A percentile compares a stretch with the other conserved stretches of the same genome.
These are phyloP conservation scores for Rehmannia glutinosa DNA, from an alignment of 257 asterid species.

Conservation along the genomic window DNA sequence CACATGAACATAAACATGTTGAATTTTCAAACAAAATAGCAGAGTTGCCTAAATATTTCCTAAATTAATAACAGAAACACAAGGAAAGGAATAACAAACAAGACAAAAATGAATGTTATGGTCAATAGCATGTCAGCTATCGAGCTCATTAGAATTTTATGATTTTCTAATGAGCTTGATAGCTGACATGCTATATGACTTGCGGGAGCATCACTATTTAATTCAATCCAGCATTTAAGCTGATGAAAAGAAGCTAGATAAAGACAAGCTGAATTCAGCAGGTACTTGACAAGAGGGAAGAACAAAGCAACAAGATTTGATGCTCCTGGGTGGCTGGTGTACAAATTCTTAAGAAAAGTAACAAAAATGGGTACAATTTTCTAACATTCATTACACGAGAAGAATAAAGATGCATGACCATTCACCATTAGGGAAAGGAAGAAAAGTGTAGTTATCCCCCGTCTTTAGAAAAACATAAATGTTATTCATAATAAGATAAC, in stretches of 20 bases:
- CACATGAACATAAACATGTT: constrained; percentile 8
- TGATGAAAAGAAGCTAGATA: too few species aligned
- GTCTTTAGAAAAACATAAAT: neutral
- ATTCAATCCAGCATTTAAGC: too few species aligned
- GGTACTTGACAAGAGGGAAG: neutral
- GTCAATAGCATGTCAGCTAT: too few species aligned
- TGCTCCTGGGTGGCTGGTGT: too few species aligned
- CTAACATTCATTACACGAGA: constrained; percentile 3
- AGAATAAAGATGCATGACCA: neutral
- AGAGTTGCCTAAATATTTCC: neutral
- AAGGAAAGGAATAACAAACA: neutral
- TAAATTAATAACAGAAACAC: neutral
- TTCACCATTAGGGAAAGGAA: neutral
- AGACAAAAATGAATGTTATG: neutral
- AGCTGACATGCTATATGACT: constrained; percentile 1
- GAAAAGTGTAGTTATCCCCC: neutral
- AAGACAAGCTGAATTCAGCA: neutral
- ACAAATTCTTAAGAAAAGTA: too few species aligned
- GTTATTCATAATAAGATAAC: neutral
- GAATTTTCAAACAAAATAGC: neutral
- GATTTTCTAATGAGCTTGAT: neutral
- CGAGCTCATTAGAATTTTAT: neutral
- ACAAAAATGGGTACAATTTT: neutral
- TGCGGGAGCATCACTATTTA: too few species aligned
- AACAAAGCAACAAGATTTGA: neutral